Evolutionary conservation across 2,329 filamentous ascomycete species (phyloP).

Genomic region (Pseudocercospora musae): DNA sequence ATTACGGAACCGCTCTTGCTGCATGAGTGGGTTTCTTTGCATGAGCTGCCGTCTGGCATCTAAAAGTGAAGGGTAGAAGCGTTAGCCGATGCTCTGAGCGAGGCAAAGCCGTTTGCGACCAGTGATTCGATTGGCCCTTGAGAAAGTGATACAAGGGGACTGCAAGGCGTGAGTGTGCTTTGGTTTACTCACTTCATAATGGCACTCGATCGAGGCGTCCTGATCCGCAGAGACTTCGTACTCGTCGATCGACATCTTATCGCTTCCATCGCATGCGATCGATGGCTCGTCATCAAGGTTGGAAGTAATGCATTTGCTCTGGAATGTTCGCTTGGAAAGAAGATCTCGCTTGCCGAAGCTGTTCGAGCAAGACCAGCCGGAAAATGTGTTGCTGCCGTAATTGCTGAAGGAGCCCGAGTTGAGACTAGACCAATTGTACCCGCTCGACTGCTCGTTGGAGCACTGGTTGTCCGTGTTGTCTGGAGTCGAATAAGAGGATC

Average conservation of each 20-base stretch:
- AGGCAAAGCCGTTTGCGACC: no score
- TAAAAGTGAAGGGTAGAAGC: no score
- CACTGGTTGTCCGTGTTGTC: constrained; percentile 75
- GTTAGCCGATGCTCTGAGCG: no score
- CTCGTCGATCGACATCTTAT: constrained; percentile 69
- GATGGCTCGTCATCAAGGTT: constrained; percentile 44
- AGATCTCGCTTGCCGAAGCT: constrained; percentile 59
- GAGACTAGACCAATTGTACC: constrained; percentile 71
- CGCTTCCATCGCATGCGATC: constrained; percentile 46
- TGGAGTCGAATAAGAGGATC: constrained; percentile 62
- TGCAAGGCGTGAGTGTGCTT: no score
- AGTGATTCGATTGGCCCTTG: no score
- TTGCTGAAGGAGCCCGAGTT: constrained; percentile 56
- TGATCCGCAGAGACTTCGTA: constrained; percentile 72
- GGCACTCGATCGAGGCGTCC: constrained; percentile 71
- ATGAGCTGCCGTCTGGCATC: constrained; percentile 77
- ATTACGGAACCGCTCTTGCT: constrained; percentile 65
- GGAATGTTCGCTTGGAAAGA: constrained; percentile 45
- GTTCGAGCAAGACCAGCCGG: constrained; percentile 66
- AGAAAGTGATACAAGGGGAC: no score
- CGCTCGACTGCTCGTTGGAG: constrained; percentile 62
- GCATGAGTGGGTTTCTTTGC: constrained; percentile 74
- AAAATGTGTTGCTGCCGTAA: constrained; percentile 73
- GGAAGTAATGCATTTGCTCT: constrained; percentile 43
- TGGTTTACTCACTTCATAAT: constrained; percentile 61